These are phyloP conservation scores for Psilocybe tampanensis DNA, from an alignment of 768 basidiomycete genomes.

Conservation along the genomic window DNA sequence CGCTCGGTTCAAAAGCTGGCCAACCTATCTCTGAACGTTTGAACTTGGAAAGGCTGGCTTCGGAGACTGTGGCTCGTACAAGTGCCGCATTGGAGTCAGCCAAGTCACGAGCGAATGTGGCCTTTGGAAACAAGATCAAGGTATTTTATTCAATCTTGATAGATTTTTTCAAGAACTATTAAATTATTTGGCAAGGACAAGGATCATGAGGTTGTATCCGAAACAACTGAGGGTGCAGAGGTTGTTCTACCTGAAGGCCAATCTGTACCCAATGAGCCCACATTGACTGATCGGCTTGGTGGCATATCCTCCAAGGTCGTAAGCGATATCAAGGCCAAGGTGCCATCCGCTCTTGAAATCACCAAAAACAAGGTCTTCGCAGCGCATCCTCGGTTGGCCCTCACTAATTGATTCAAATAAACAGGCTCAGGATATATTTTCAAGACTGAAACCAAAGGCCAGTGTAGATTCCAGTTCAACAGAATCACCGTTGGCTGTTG, in stretches of 20 bases:
- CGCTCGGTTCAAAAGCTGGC: constrained; percentile 11
- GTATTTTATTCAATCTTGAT: background rate
- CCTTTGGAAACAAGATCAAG: background rate
- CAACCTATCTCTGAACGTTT: constrained; percentile 8
- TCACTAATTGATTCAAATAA: no score
- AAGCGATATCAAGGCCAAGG: background rate
- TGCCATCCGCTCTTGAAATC: background rate
- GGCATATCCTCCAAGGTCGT: background rate
- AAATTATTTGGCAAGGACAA: background rate
- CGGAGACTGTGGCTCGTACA: background rate
- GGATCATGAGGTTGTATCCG: background rate
- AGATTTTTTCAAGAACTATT: background rate
- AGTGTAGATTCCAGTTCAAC: no score
- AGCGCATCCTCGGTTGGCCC: background rate
- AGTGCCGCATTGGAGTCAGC: background rate
- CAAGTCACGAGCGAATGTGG: background rate
- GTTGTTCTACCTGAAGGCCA: background rate
- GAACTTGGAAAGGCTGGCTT: constrained; percentile 10
- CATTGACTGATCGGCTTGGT: no score
- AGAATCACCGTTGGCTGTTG: no score
- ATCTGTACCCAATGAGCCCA: no score
- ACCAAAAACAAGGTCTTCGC: background rate
- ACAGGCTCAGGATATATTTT: no score
- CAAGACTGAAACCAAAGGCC: no score
- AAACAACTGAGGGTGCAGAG: background rate